Base-by-base conservation (phyloP, 1,284 basidiomycete species). In the Chalciporus sp. region DNA sequence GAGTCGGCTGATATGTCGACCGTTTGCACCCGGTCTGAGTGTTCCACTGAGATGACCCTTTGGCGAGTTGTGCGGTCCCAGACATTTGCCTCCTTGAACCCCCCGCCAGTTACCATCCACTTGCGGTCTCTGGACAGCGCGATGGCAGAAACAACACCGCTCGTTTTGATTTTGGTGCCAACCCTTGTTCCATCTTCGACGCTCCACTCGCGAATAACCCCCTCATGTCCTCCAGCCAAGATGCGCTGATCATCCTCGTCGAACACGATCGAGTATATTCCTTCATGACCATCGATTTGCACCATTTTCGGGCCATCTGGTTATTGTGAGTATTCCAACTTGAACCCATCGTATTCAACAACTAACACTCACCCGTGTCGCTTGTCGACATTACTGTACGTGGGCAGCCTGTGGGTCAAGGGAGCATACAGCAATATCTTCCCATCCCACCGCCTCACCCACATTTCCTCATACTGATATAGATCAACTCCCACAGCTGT, bases 91-190 rank as follows among this genome's bases (percentile, higher is more conserved):
- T 28, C 23, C 5, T 17, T 49, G 27, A n/a, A 40, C 29, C 4
- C 31, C 44, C 47, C 35, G 23, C n/a, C n/a, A n/a, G 31, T 45
- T 7, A 45, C 52, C 17, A 62, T 6, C 57, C 60, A 42, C 20
- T 49, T 59, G 3, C 16, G 9, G 20, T 62, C 44, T 7, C 33
- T 44, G 0, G 59, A 60, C 3, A 62, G 11, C 3, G 49, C 53
- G 1, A 19, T 12, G 3, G 41, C 39, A 7, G n/a, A n/a, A n/a
- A 1, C 35, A 2, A 62, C 46, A 1, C 10, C 23, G 3, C 23
- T 20, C 31, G 14, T 8, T n/a, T 0, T 27, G 44, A 62, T 57
- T n/a, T 40, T 10, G 1, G 49, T 2, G 9, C 37, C 40, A 12
- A 44, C 17, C 8, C 47, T 40, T 1, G 3, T 20, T 23, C 57